phyloP scores from a whole-genome alignment of 1,284 basidiomycete genomes.

The Leucoagaricus sp. region DNA sequence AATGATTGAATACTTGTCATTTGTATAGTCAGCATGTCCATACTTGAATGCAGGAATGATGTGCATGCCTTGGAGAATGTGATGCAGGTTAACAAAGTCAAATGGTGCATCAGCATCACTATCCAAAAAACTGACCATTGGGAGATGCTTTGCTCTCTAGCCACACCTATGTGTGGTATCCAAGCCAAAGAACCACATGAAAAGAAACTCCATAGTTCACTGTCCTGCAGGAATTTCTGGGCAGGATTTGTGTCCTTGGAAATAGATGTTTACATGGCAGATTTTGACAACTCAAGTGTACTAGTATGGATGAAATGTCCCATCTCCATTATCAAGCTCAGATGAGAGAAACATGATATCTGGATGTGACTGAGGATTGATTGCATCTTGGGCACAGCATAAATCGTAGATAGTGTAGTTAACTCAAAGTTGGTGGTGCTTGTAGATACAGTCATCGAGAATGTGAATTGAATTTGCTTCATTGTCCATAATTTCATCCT shows the following conservation, averaged over 20 bases:
- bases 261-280: slow-evolving; percentile 17
- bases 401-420: slow-evolving; percentile 39
- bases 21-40: too few relatives aligned
- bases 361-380: slow-evolving; percentile 32
- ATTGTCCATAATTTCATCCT: too few relatives aligned
- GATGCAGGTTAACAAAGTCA: too few relatives aligned
- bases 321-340: background rate
- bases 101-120: too few relatives aligned
- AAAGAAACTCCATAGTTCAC: slow-evolving; percentile 34
- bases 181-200: slow-evolving; percentile 34
- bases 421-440: background rate
- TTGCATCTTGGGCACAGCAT: slow-evolving; percentile 35
- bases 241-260: too few relatives aligned
- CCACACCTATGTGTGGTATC: slow-evolving; percentile 21
- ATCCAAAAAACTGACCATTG: too few relatives aligned
- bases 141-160: background rate
- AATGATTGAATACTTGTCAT: too few relatives aligned
- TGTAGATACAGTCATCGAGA: background rate
- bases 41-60: too few relatives aligned
- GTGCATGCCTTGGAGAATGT: too few relatives aligned
- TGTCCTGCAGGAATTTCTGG: background rate
- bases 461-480: background rate
- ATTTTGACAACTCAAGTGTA: slow-evolving; percentile 22
- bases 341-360: slow-evolving; percentile 32
- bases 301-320: slow-evolving; percentile 20